Percentiles rank a stretch among this genome's conserved stretches.
Conservation (phyloP, 1,284 basidiomycete genomes). For the Dichomitus squalens region DNA sequence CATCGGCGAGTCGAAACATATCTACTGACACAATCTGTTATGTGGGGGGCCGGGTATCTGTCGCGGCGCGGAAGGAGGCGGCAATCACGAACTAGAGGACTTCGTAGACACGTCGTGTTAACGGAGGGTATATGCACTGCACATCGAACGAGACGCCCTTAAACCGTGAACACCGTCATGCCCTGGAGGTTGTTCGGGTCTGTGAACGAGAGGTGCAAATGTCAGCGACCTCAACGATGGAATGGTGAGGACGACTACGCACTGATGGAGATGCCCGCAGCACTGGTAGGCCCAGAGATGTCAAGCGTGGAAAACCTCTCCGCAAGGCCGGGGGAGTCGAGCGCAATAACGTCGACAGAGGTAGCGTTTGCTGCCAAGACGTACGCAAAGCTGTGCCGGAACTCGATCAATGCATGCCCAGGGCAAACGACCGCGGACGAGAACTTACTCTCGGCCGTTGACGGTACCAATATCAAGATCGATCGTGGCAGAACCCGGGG, state of each 20-base stretch:
- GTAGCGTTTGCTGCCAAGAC: slow-evolving; percentile 45
- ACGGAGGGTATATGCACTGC: not conserved
- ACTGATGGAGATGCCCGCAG: slow-evolving; percentile 43
- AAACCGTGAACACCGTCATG: slow-evolving; percentile 40
- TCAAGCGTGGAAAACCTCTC: slow-evolving; percentile 42
- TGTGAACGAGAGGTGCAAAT: too few relatives aligned
- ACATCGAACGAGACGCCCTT: slow-evolving; percentile 1
- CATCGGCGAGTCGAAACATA: too few relatives aligned
- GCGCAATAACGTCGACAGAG: slow-evolving; percentile 42
- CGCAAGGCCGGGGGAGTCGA: slow-evolving; percentile 43
- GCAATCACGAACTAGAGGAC: not conserved
- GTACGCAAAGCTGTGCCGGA: slow-evolving; percentile 43
- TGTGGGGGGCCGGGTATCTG: too few relatives aligned
- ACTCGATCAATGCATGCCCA: not conserved
- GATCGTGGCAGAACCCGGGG: slow-evolving; percentile 42
- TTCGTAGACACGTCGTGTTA: not conserved
- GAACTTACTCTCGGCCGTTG: slow-evolving; percentile 46
- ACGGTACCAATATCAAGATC: slow-evolving; percentile 49
- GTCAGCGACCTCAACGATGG: not conserved
- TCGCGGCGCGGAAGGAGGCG: too few relatives aligned
- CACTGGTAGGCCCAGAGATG: slow-evolving; percentile 40
- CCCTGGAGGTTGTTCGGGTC: slow-evolving; percentile 45
- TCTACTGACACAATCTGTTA: too few relatives aligned
- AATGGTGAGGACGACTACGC: slow-evolving; percentile 16
- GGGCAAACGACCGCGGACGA: not conserved